A percentile compares a stretch with the other conserved stretches of the same genome.
Conservation (phyloP, 345 rosid species). For the Moricandia arvensis region DNA sequence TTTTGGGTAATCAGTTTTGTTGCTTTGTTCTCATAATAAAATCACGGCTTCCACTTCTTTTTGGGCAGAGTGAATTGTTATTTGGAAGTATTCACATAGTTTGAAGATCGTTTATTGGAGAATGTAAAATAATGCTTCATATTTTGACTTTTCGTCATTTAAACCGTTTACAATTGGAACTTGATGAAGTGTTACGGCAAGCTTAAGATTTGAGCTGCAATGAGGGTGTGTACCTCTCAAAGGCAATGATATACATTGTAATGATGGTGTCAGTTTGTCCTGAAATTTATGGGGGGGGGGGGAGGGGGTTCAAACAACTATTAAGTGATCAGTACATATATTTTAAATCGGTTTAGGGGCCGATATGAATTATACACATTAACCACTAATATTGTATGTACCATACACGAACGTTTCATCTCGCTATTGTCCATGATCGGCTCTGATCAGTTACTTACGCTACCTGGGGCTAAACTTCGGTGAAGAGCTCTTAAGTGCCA, state of each 20-base stretch:
- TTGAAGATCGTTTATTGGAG: not conserved
- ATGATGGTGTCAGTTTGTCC: not conserved
- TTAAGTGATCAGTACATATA: not conserved
- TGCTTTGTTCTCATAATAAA: not conserved
- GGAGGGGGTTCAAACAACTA: not conserved
- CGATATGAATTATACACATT: not conserved
- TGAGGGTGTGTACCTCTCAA: not conserved
- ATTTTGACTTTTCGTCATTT: not conserved
- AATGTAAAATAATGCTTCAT: not conserved
- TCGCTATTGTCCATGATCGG: not conserved
- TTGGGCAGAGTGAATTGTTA: not conserved
- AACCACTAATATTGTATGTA: not conserved
- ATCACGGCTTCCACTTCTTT: not conserved
- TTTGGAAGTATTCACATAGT: not conserved
- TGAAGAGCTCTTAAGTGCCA: not conserved
- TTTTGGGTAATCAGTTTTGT: slow-evolving; percentile 14
- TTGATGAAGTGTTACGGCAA: not conserved
- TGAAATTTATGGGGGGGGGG: not conserved
- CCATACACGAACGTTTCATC: not conserved
- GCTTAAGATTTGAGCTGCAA: not conserved
- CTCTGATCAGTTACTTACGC: not conserved
- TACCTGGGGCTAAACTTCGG: not conserved
- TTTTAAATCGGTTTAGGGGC: not conserved
- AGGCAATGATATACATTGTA: slow-evolving; percentile 3
- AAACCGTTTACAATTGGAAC: too few relatives aligned